Conservation (phyloP, 306 rosid genomes). For the Vicia faba region DNA sequence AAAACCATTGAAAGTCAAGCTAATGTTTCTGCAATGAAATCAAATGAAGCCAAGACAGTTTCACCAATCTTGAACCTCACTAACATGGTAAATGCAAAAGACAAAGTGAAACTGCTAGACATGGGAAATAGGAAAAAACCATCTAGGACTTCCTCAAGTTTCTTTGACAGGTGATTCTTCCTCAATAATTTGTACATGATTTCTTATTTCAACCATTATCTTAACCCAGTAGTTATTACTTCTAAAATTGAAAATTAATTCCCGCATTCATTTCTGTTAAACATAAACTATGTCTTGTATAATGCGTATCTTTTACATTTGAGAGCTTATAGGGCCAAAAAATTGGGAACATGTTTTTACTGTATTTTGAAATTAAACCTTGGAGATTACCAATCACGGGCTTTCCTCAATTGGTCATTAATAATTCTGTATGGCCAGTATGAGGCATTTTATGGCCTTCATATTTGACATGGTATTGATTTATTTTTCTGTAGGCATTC, state of each 20-base stretch:
- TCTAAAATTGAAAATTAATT: background rate
- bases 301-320: constrained; percentile 18
- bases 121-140: constrained; percentile 51
- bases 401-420: background rate
- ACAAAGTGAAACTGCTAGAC: constrained; percentile 39
- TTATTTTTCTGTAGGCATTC: constrained; percentile 3
- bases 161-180: constrained; percentile 76
- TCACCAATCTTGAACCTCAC: constrained; percentile 42
- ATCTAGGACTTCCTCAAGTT: constrained; percentile 52
- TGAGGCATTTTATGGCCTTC: constrained; percentile 11
- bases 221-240: constrained; percentile 1
- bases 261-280: constrained; percentile 13
- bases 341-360: constrained; percentile 3
- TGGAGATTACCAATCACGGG: constrained; percentile 8
- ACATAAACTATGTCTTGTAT: constrained; percentile 16
- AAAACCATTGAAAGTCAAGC: constrained; percentile 44
- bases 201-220: constrained; percentile 12
- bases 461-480: constrained; percentile 6
- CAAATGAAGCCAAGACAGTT: constrained; percentile 41
- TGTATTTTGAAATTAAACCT: constrained; percentile 21
- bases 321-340: background rate
- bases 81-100: constrained; percentile 34
- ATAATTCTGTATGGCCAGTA: background rate
- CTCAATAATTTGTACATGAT: background rate
- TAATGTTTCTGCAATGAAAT: constrained; percentile 39